Conservation (phyloP, 306 rosid species). For the Dryas octopetala region DNA sequence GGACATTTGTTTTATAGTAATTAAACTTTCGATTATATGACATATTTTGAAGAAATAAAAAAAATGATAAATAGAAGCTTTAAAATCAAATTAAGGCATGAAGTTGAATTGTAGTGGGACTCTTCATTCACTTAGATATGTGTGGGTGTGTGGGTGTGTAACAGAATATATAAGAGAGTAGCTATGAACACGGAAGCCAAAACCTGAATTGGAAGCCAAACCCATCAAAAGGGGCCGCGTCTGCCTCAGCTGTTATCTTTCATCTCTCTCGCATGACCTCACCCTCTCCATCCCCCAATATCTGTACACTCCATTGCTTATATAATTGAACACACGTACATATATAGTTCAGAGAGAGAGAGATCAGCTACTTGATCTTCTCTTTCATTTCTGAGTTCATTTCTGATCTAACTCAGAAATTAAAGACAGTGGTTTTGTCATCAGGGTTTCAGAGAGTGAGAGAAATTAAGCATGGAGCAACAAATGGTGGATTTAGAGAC, state of each 20-base stretch:
- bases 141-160: background rate
- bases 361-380: background rate
- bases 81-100: background rate
- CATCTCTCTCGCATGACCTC: slow-evolving; percentile 15
- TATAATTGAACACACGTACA: too few species aligned
- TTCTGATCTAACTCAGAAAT: too few species aligned
- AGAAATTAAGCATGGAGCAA: slow-evolving; percentile 9
- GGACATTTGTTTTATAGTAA: too few species aligned
- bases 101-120: slow-evolving; percentile 2
- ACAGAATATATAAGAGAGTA: background rate
- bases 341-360: background rate
- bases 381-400: background rate
- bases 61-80: background rate
- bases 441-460: background rate
- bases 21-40: background rate
- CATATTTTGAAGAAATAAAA: background rate
- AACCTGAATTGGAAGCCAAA: background rate
- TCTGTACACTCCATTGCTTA: too few species aligned
- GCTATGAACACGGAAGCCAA: slow-evolving; percentile 2
- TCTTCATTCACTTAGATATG: too few species aligned
- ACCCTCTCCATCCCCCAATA: background rate
- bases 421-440: too few species aligned
- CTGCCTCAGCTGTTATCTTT: background rate
- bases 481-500: slow-evolving; percentile 52
- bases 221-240: slow-evolving; percentile 1